Base-by-base conservation (phyloP, 108 stramenopile species). In the Conticribra weissflogii region DNA sequence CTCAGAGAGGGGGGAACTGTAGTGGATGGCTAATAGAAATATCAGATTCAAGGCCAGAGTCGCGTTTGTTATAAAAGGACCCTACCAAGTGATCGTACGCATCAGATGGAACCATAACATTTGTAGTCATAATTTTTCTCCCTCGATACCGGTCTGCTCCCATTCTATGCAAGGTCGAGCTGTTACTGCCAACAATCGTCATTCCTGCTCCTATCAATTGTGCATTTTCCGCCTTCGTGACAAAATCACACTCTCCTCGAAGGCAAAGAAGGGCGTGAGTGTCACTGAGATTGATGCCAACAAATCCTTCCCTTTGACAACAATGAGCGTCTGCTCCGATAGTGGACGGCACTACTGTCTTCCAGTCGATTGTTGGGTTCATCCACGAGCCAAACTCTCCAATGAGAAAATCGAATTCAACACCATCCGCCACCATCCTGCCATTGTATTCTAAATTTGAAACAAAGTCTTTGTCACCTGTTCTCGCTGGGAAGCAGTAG, bases 361-460 rank as follows among this genome's bases (percentile, higher is more conserved):
- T 53, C 64, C 64, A 66, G 1, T 74, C 54, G 3, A 5, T 19
- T 2, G 0, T 24, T 1, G 44, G 54, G 16, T 66, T 53, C 27
- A 78, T 47, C 70, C 71, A 72, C 15, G 66, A 31, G 3, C 70
- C 77, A 34, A 66, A 78, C 29, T 71, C 60, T 24, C 64, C 69
- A 59, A 66, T 62, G 16, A 72, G 1, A 65, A 61, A 71, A 41
- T 78, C 77, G 46, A 68, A 66, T 50, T 33, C 45, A 15, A 15
- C 15, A 45, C 52, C 77, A 29, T 66, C 64, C 2, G 49, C 28
- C 1, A 47, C 58, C 24, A 66, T 36, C 28, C n/a, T 66, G 2
- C 64, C 64, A 16, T 48, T 23, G 49, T 66, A 66, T 1, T 52
- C 22, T 54, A 66, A 45, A 8, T 17, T 27, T 31, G 29, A 31